These are phyloP conservation scores for Diplogelasinospora grovesii DNA, from an alignment of 495 filamentous ascomycete species.

Conservation along the genomic window DNA sequence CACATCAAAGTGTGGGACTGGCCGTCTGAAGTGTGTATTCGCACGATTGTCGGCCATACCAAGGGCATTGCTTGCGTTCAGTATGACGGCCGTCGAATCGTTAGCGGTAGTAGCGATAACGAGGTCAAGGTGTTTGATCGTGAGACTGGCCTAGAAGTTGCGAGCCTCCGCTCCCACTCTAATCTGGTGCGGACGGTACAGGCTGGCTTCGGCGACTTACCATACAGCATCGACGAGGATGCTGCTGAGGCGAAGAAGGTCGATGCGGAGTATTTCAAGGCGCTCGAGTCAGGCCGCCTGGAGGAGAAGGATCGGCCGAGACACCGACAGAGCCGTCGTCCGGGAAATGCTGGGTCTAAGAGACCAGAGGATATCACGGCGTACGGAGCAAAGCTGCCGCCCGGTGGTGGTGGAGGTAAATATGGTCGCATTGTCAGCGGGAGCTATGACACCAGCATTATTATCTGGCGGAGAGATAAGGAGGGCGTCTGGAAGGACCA, in stretches of 20 bases:
- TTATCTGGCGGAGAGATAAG: constrained; percentile 82
- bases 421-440: constrained; percentile 90
- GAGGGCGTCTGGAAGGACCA: constrained; percentile 74
- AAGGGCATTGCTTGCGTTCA: constrained; percentile 98
- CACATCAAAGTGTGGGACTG: constrained; percentile 92
- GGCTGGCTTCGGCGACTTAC: constrained; percentile 84
- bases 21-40: constrained; percentile 63
- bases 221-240: constrained; percentile 66
- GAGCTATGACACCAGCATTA: constrained; percentile 90
- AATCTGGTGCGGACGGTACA: constrained; percentile 92
- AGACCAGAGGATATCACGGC: constrained; percentile 70
- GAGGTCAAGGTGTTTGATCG: constrained; percentile 92
- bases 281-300: constrained; percentile 54
- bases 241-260: constrained; percentile 63
- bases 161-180: constrained; percentile 70
- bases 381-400: constrained; percentile 74
- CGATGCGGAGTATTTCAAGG: constrained; percentile 64
- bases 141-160: constrained; percentile 75
- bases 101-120: constrained; percentile 92
- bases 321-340: constrained; percentile 34
- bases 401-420: constrained; percentile 77
- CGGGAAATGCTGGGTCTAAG: constrained; percentile 68
- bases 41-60: constrained; percentile 75
- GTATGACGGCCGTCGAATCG: constrained; percentile 92
- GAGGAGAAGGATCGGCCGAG: constrained; percentile 20